phyloP scores from a whole-genome alignment of 1,284 basidiomycete genomes.

The Marasmius oreades region DNA sequence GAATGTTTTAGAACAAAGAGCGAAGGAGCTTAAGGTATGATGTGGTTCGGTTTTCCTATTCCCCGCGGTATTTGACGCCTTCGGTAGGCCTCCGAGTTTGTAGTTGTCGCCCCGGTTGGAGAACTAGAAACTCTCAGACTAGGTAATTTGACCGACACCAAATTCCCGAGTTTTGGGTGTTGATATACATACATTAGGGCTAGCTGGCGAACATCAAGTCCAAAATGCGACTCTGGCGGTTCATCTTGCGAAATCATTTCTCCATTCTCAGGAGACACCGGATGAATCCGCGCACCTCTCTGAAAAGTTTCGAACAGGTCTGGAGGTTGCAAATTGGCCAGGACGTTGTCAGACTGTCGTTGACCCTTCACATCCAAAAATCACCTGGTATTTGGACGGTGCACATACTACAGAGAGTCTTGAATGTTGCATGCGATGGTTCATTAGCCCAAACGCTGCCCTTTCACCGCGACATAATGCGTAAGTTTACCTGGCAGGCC shows the following conservation, averaged over 20 bases:
- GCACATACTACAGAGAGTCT: slow-evolving; percentile 95
- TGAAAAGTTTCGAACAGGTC: slow-evolving; percentile 53
- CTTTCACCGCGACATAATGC: slow-evolving; percentile 27
- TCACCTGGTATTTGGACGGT: slow-evolving; percentile 92
- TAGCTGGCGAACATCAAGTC: slow-evolving; percentile 87
- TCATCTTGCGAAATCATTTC: slow-evolving; percentile 69
- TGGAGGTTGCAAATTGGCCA: slow-evolving; percentile 84
- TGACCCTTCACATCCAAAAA: slow-evolving; percentile 46
- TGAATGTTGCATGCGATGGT: slow-evolving; percentile 87
- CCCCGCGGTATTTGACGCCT: background rate
- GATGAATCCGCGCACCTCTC: slow-evolving; percentile 39
- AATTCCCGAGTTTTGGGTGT: background rate
- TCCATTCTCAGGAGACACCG: slow-evolving; percentile 38
- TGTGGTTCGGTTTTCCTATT: background rate
- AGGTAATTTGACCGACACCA: slow-evolving; percentile 37
- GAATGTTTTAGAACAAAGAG: slow-evolving; percentile 63
- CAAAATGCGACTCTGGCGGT: slow-evolving; percentile 91
- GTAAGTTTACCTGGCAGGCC: slow-evolving; percentile 10
- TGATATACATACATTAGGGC: slow-evolving; percentile 43
- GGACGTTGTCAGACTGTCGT: slow-evolving; percentile 90
- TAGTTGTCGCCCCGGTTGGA: slow-evolving; percentile 46
- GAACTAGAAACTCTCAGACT: slow-evolving; percentile 56
- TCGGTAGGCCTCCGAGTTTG: slow-evolving; percentile 60
- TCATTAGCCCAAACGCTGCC: slow-evolving; percentile 52
- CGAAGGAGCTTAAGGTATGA: slow-evolving; percentile 60